Evolutionary conservation across 116 monocot genomes (phyloP), one percentile per base, ranked within the genome.

Genomic region (Papilionanthe hybrid): DNA sequence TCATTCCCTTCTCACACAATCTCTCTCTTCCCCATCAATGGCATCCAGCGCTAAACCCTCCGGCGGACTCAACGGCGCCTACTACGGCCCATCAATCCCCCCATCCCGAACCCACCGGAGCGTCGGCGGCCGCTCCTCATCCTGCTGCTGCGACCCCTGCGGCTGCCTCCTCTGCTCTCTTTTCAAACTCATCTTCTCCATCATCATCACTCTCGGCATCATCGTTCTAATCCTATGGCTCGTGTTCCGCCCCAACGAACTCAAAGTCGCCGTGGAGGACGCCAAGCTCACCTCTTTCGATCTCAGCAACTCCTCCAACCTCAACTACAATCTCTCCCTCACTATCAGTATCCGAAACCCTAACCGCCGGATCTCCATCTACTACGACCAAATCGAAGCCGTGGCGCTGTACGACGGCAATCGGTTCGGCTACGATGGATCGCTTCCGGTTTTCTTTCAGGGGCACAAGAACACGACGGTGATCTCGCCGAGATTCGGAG

Each of bases 331-430:
- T 55, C 84, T 88, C 67, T 20, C 75, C 30, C n/a, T 79, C 48
- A 13, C 72, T 69, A 9, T 90, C n/a, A 82, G 77, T 83, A 55
- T 87, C 78, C 79, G 86, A 20, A 92, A 92, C 84, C 88, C 86
- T 1, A 92, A 90, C 86, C 58, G 78, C 78, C 65, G 75, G 44
- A 41, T 88, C 71, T 84, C 83, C 50, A 56, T 92, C 76, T 86
- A 86, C 75, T 90, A 88, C 88, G 90, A 90, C 81, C 63, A 45
- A 29, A 43, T 92, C 72, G 86, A 88, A 44, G 79, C 90, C 25
- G 19, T 25, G 5, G 85, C 85, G 20, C 58, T 42, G 78, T 92
- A 85, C 77, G 50, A 78, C 7, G 81, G 69, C 23, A 20, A 55
- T 20, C 75, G 80, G 11, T 86, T 92, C 68, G 77, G 44, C 15